Conservation (phyloP, 169 alveolate species). For the Plasmodium relictum region DNA sequence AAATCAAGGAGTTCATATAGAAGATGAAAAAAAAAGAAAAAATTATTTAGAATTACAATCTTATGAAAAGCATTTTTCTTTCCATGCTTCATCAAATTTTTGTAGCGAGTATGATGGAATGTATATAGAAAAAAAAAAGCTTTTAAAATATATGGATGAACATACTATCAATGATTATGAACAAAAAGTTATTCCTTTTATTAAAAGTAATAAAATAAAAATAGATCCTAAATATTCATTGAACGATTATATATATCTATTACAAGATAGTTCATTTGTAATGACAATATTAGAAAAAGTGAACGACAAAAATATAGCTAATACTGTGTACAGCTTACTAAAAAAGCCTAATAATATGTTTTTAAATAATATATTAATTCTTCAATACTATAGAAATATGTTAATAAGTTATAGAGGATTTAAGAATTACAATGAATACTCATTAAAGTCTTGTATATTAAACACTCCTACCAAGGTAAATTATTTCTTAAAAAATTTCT, state of each 20-base stretch:
- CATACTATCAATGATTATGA: conserved; percentile 39
- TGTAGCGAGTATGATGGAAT: conserved; percentile 42
- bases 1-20: conserved; percentile 85
- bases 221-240: background rate
- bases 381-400: conserved; percentile 74
- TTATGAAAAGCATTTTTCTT: conserved; percentile 28
- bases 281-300: conserved; percentile 70
- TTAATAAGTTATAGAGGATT: conserved; percentile 47
- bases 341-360: conserved; percentile 37
- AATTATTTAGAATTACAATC: conserved; percentile 76
- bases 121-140: conserved; percentile 51
- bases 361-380: conserved; percentile 50
- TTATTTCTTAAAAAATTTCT: conserved; percentile 44
- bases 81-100: conserved; percentile 49
- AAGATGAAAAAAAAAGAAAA: conserved; percentile 44
- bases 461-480: conserved; percentile 52
- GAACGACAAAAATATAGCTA: conserved; percentile 23
- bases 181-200: conserved; percentile 50
- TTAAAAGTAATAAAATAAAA: conserved; percentile 36
- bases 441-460: conserved; percentile 69
- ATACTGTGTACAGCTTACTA: conserved; percentile 5
- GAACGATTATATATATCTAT: conserved; percentile 34
- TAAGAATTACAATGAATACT: conserved; percentile 54
- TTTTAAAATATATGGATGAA: conserved; percentile 56
- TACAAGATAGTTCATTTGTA: conserved; percentile 43